Conservation (phyloP, 2,329 filamentous ascomycete genomes). For the Paracamarosporium sp. region DNA sequence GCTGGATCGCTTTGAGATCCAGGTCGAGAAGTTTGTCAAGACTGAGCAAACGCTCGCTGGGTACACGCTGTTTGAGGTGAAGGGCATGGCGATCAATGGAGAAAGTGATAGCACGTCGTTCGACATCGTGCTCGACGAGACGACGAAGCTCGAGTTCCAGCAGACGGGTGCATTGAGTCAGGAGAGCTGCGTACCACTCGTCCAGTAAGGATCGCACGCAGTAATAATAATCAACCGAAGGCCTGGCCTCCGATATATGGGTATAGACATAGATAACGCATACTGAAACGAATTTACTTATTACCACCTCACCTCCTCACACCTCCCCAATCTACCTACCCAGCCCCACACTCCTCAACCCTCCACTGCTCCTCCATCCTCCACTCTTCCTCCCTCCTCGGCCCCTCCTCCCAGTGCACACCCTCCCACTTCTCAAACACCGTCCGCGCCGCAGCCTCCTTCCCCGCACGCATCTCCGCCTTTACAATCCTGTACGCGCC, state of each 20-base stretch:
- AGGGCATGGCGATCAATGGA: neutral
- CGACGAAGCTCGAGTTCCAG: neutral
- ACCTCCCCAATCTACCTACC: too few relatives aligned
- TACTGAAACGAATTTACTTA: neutral
- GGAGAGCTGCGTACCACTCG: neutral
- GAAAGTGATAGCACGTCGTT: neutral
- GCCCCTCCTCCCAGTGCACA: conserved; percentile 34
- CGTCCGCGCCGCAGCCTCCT: conserved; percentile 28
- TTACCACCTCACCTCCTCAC: neutral
- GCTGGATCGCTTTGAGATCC: conserved; percentile 1
- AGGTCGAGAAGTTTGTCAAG: neutral
- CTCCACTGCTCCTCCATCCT: conserved; percentile 9
- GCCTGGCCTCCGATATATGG: too few relatives aligned
- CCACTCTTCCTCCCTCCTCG: conserved; percentile 24
- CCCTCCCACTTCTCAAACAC: conserved; percentile 37
- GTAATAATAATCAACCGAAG: too few relatives aligned
- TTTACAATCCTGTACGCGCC: conserved; percentile 27
- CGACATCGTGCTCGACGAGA: neutral
- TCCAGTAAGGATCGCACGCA: neutral
- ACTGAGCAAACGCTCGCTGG: conserved; percentile 1
- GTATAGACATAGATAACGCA: neutral
- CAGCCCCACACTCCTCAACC: conserved; percentile 23
- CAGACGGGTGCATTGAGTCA: neutral
- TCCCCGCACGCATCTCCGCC: conserved; percentile 16
- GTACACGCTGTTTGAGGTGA: conserved; percentile 5